Percentiles rank a stretch among this genome's conserved stretches.
phyloP scores from a whole-genome alignment of 2,329 filamentous ascomycete genomes.

The Aspergillus tubingensis region DNA sequence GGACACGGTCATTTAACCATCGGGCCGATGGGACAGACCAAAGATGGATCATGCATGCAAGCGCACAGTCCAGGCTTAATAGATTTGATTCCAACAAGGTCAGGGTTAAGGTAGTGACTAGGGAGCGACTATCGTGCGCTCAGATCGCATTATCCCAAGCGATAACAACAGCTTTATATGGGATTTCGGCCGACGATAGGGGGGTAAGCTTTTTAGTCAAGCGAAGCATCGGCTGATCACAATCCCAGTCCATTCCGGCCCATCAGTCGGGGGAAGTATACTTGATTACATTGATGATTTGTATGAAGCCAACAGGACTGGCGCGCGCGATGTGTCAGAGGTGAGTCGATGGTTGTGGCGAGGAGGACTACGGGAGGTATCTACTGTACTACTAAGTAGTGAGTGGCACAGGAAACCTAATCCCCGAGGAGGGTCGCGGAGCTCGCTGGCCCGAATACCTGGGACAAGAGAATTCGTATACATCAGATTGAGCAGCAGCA shows the following conservation, averaged over 20 bases:
- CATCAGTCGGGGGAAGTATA: neutral
- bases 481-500: neutral
- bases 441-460: neutral
- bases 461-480: neutral
- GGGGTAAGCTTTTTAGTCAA: neutral
- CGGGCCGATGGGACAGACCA: constrained; percentile 3
- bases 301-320: too few relatives aligned
- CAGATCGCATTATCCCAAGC: neutral
- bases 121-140: constrained; percentile 1
- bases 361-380: too few relatives aligned
- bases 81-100: constrained; percentile 3
- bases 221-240: neutral
- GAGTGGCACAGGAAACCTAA: neutral
- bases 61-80: constrained; percentile 2
- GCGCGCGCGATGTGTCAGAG: too few relatives aligned
- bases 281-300: too few relatives aligned
- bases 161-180: neutral
- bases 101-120: constrained; percentile 5
- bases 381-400: too few relatives aligned
- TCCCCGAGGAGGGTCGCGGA: neutral
- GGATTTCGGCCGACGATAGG: neutral
- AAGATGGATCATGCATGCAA: constrained; percentile 5
- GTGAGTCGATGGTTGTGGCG: too few relatives aligned
- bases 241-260: neutral
- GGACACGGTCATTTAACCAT: constrained; percentile 1